phyloP scores from a whole-genome alignment of 1,284 basidiomycete genomes.

The Cutaneotrichosporon sp. region DNA sequence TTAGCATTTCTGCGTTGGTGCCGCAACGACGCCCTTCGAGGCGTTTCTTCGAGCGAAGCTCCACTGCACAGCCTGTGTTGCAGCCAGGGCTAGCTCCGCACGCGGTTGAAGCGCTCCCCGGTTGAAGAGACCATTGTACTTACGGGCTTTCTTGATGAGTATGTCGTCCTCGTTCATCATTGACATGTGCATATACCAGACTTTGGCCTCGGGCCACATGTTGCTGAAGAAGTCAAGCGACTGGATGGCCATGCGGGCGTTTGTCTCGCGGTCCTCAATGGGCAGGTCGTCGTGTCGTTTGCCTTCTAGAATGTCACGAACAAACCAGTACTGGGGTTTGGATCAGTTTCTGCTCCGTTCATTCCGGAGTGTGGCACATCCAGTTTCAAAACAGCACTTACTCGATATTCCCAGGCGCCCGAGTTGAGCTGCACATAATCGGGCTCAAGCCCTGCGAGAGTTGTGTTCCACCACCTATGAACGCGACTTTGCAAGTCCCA shows the following conservation, averaged over 20 bases:
- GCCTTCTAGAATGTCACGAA: constrained; percentile 1
- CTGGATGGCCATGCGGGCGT: background rate
- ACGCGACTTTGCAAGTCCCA: constrained; percentile 6
- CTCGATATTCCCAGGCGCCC: constrained; percentile 8
- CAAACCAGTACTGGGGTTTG: constrained; percentile 4
- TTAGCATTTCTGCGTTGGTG: no score
- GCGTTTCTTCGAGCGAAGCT: no score
- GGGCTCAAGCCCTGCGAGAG: background rate
- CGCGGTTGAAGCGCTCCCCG: no score
- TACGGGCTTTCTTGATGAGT: background rate
- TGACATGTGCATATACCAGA: constrained; percentile 11
- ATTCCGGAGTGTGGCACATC: background rate
- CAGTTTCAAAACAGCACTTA: no score
- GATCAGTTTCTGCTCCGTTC: no score
- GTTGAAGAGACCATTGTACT: no score
- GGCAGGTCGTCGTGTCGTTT: constrained; percentile 3
- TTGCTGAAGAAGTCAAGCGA: background rate
- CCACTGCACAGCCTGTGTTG: no score
- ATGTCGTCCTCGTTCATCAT: constrained; percentile 11
- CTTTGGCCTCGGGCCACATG: constrained; percentile 1
- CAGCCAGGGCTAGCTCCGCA: no score
- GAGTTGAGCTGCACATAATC: constrained; percentile 9
- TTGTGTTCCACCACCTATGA: background rate
- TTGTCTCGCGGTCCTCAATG: constrained; percentile 1
- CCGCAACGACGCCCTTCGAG: no score